phyloP scores from a whole-genome alignment of 352 stramenopile genomes.

The Plasmopara viticola region DNA sequence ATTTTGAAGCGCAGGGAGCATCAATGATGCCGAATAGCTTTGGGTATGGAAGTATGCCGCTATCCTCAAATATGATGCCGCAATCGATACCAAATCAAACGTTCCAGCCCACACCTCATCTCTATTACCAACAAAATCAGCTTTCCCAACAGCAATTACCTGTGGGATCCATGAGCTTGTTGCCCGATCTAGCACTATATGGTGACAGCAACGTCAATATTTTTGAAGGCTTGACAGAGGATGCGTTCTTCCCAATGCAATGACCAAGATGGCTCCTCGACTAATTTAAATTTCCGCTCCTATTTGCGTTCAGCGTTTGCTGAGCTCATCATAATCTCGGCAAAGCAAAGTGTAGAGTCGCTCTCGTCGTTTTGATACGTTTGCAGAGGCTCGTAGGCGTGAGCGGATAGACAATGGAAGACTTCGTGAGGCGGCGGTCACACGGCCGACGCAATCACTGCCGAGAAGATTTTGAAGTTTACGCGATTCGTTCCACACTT shows the following conservation, averaged over 20 bases:
- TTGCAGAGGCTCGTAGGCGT: constrained; percentile 38
- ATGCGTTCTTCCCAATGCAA: constrained; percentile 72
- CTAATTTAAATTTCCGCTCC: constrained; percentile 22
- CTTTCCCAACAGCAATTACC: constrained; percentile 16
- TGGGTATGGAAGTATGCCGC: constrained; percentile 28
- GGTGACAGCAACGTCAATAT: constrained; percentile 54
- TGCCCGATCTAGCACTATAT: constrained; percentile 30
- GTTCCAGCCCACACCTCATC: constrained; percentile 22
- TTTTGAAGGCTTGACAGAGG: constrained; percentile 70
- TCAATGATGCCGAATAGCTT: constrained; percentile 40
- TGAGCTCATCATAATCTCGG: constrained; percentile 39
- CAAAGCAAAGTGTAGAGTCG: constrained; percentile 45
- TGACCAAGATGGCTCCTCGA: constrained; percentile 23
- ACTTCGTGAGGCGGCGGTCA: constrained; percentile 43
- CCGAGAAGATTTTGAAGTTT: constrained; percentile 71
- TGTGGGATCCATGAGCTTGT: constrained; percentile 14
- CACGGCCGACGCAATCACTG: constrained; percentile 41
- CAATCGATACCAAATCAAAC: constrained; percentile 19
- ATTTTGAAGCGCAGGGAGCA: constrained; percentile 25
- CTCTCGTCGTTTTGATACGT: constrained; percentile 42
- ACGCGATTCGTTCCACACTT: constrained; percentile 39
- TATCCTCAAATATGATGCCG: constrained; percentile 23
- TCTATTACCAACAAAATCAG: constrained; percentile 22
- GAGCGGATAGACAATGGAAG: constrained; percentile 43
- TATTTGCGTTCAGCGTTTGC: constrained; percentile 20